Conservation (phyloP, 345 rosid species). For the Rhodamnia rubescens region DNA sequence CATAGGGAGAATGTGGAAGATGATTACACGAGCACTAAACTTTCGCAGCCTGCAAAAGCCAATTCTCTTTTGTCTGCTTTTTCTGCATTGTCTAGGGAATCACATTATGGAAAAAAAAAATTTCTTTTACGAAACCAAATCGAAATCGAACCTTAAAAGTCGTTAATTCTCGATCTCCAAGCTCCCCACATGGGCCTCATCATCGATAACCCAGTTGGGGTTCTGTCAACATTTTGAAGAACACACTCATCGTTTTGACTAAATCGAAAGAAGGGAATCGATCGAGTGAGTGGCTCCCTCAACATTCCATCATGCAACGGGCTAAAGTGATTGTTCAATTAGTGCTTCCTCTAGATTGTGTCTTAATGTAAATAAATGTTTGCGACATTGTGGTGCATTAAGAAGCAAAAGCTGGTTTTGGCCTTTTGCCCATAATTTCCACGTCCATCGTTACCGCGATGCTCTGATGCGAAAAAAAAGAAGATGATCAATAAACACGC, state of each 20-base stretch:
- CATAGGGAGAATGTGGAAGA: neutral
- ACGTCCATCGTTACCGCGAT: neutral
- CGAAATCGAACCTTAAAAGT: neutral
- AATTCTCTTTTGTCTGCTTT: neutral
- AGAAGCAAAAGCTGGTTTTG: neutral
- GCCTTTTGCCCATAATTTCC: neutral
- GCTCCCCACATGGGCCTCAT: neutral
- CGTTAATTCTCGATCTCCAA: neutral
- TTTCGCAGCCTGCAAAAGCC: neutral
- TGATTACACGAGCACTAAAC: neutral
- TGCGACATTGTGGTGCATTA: neutral
- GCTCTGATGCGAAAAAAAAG: neutral
- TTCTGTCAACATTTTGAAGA: neutral
- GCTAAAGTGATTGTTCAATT: neutral
- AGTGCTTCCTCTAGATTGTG: neutral
- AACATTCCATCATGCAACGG: neutral
- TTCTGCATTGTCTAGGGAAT: neutral
- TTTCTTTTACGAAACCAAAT: neutral
- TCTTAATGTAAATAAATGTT: neutral
- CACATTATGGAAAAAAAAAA: neutral
- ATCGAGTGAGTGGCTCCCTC: neutral
- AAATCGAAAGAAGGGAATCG: neutral
- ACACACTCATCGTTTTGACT: constrained; percentile 3
- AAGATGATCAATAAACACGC: neutral
- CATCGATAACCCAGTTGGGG: neutral